Evolutionary conservation across 2,329 filamentous ascomycete species (phyloP), one percentile per base, ranked within the genome.

Genomic region (Fusarium phyllophilum): DNA sequence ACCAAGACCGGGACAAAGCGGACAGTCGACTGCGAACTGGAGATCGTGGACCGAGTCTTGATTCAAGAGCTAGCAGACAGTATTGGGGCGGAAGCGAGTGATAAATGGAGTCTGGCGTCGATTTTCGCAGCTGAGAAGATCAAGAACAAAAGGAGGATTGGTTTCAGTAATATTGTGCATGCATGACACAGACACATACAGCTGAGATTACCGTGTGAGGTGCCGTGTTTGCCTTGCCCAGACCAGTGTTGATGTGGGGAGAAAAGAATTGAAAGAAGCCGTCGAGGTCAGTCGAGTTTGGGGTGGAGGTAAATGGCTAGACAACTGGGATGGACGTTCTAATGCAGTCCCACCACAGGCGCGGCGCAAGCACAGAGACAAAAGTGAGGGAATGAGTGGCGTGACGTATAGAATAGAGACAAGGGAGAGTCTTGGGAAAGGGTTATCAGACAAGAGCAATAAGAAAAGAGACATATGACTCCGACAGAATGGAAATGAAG

Each of bases 201-300:
- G 69, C 62, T 74, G 68, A 76, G 72, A 78, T 74, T 78, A 70
- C 75, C 67, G 62, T 64, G 58, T 70, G 70, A 72, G 67, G 62
- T 69, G 57, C 65, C 72, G 66, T 61, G 46, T 74, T 65, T 42
- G 36, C 56, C 44, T 60, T 73, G 69, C 44, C 39, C 55, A 42
- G 62, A 51, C 46, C 62, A 49, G 56, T 59, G 72, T 70, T 57
- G 62, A 60, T 61, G 76, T 67, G 75, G 64, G 66, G 70, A 74
- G 68, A 62, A 67, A 62, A 56, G 70, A 73, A 70, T 48, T 55
- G 66, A 60, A 68, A 63, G 67, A 57, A 64, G 52, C 65, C 62
- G 64, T 74, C 62, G 51, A 74, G 68, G 70, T 45, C 51, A 68
- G 70, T 62, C 44, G 51, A 70, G 60, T 63, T 51, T 58, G 33